Base-by-base conservation (phyloP, 2,329 filamentous ascomycete species). In the Ophiostoma sp. region DNA sequence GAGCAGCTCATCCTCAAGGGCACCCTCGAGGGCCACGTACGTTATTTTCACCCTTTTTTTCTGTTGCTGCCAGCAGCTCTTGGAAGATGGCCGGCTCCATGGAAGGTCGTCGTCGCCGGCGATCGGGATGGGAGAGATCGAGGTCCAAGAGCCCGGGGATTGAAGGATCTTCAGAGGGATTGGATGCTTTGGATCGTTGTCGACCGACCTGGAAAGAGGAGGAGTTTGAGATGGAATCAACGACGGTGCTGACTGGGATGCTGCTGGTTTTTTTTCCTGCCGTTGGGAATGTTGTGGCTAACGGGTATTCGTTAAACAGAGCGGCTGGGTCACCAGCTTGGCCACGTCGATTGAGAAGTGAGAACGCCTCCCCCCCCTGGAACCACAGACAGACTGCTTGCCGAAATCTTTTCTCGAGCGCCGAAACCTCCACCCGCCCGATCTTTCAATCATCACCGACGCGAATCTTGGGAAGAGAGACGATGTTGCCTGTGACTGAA, bases 341-440 rank as follows among this genome's bases (percentile, higher is more conserved):
- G 95, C 95, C 82, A 98, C 95, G 85, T 98, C 95, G 82, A 92
- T 98, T 88, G 95, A 98, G 92, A 98, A 98, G 94, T 97, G 91
- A 84, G 91, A 82, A 76, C 57, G 12, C 28, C 42, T 39, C 19
- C 6, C n/a, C 70, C 70, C 42, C 31, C 70, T 39, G 42, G 33
- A 36, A 17, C 39, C n/a, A n/a, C n/a, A n/a, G 42, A 25, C 42
- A 17, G 17, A n/a, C 50, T 22, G 25, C 50, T 17, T 28, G 45
- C 42, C 42, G n/a, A 12, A 12, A 71, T 64, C 15, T 12, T 11
- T 15, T 1, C 8, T 42, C 33, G 59, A 72, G 42, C 19, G 31
- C 70, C 61, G 8, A 48, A 72, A 19, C 15, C 28, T 63, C 22
- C 15, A 42, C 48, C 45, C 36, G 28, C 48, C 22, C 39, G 36